Evolutionary conservation across 2,329 filamentous ascomycete species (phyloP).

Genomic region (Sclerotinia borealis): DNA sequence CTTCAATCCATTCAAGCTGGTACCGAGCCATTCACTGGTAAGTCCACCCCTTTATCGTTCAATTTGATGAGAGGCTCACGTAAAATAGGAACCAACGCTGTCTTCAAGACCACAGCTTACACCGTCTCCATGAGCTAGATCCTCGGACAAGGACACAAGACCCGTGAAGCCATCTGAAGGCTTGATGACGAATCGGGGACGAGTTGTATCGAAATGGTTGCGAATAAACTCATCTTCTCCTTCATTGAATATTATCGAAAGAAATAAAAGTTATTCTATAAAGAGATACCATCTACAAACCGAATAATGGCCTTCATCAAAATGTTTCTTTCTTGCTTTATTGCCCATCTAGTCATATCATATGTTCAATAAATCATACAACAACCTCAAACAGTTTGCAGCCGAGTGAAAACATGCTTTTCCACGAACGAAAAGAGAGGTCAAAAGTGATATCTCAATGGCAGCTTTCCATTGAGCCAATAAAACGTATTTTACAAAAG

Average conservation of each 20-base stretch:
- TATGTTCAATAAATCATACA: too few relatives aligned
- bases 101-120: conserved; percentile 38
- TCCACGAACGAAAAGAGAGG: too few relatives aligned
- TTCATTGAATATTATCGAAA: background rate
- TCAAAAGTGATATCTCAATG: too few relatives aligned
- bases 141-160: background rate
- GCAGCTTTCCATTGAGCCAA: too few relatives aligned
- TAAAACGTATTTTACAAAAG: too few relatives aligned
- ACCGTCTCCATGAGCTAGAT: conserved; percentile 14
- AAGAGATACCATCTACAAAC: background rate
- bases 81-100: conserved; percentile 38
- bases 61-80: background rate
- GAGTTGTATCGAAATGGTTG: background rate
- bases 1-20: conserved; percentile 48
- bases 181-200: background rate
- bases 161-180: too few relatives aligned
- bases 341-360: too few relatives aligned
- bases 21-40: conserved; percentile 49
- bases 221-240: background rate
- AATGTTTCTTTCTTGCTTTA: background rate
- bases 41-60: background rate
- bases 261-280: background rate
- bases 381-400: too few relatives aligned
- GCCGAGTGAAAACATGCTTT: background rate
- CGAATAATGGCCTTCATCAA: background rate